Evolutionary conservation across 306 rosid genomes (phyloP).

Genomic region (Malus domestica): ASM211411v1 NC_041799.1:30912001-30912500

Average conservation of each 20-base stretch:
- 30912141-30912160: background rate
- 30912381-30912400: too few species aligned
- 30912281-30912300: too few species aligned
- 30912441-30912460: too few species aligned
- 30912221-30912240: background rate
- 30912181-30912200: background rate
- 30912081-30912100: slow-evolving; percentile 7
- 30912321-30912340: too few species aligned
- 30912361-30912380: too few species aligned
- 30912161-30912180: slow-evolving; percentile 22
- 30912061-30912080: background rate
- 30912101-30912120: slow-evolving; percentile 11
- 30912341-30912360: too few species aligned
- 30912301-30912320: too few species aligned
- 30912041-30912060: background rate
- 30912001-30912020: background rate
- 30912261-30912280: background rate
- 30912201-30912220: background rate
- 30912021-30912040: background rate
- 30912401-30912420: too few species aligned
- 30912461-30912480: background rate
- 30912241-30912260: background rate
- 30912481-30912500: background rate
- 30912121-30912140: background rate
- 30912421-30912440: too few species aligned